These are phyloP conservation scores for Apiotrichum gracile DNA, from an alignment of 1,284 basidiomycete species.

Conservation along the genomic window DNA sequence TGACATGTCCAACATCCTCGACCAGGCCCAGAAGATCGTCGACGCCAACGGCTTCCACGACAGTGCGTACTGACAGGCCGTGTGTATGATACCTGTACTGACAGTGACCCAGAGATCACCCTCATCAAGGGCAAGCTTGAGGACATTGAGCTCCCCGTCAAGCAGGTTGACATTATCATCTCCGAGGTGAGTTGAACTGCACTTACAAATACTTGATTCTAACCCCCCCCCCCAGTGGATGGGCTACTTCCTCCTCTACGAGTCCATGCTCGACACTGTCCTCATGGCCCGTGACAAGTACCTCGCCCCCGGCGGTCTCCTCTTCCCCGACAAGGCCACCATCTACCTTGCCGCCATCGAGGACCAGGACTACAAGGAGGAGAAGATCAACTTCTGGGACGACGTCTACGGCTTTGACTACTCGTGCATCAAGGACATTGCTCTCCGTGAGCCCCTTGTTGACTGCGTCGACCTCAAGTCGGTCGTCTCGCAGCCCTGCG, in stretches of 20 bases:
- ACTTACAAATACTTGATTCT: not conserved
- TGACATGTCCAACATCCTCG: conserved; percentile 99
- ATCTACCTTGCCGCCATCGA: conserved; percentile 96
- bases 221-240: conserved; percentile 43
- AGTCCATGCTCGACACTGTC: conserved; percentile 99
- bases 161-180: conserved; percentile 96
- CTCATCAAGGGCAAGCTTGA: conserved; percentile 98
- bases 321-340: conserved; percentile 94
- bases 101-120: conserved; percentile 68
- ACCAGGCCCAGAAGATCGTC: conserved; percentile 95
- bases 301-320: conserved; percentile 79
- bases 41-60: conserved; percentile 92
- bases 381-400: conserved; percentile 99
- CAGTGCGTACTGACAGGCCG: conserved; percentile 70
- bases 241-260: conserved; percentile 66
- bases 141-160: conserved; percentile 75
- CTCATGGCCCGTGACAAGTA: conserved; percentile 95
- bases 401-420: conserved; percentile 99
- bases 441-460: conserved; percentile 90
- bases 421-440: conserved; percentile 99
- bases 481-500: conserved; percentile 82
- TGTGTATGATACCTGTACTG: not conserved
- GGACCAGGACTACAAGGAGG: conserved; percentile 99
- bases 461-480: conserved; percentile 94
- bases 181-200: conserved; percentile 69